These are phyloP conservation scores for Jaenimonas drosophilae DNA, from an alignment of 208 protist species.

Conservation along the genomic window DNA sequence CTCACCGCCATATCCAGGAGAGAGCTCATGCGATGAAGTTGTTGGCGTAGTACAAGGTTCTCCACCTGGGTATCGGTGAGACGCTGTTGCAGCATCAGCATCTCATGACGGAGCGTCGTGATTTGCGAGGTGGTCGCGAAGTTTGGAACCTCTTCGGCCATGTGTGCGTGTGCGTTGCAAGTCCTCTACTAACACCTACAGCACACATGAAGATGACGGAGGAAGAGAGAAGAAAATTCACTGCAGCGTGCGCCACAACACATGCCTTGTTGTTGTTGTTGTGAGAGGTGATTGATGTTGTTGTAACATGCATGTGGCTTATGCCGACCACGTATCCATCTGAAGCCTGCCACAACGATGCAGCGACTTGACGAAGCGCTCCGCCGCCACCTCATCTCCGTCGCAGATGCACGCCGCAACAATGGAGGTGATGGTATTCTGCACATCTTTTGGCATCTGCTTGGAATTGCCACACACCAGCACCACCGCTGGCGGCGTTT, in stretches of 20 bases:
- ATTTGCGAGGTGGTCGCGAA: too few relatives aligned
- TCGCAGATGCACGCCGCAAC: constrained; percentile 29
- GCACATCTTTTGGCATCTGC: constrained; percentile 77
- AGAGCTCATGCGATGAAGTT: constrained; percentile 69
- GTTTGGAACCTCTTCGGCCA: too few relatives aligned
- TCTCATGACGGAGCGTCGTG: constrained; percentile 57
- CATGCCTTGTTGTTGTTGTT: too few relatives aligned
- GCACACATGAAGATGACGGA: too few relatives aligned
- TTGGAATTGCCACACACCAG: constrained; percentile 85
- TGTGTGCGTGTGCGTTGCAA: too few relatives aligned
- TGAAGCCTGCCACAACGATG: constrained; percentile 48
- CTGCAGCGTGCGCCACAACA: too few relatives aligned
- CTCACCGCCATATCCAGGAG: constrained; percentile 82
- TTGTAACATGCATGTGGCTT: not conserved
- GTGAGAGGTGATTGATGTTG: constrained; percentile 4
- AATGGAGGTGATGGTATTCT: constrained; percentile 37
- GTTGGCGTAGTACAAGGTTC: constrained; percentile 66
- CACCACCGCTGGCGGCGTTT: constrained; percentile 12
- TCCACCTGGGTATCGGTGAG: constrained; percentile 63
- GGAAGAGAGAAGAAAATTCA: too few relatives aligned
- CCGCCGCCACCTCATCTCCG: constrained; percentile 23
- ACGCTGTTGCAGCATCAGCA: constrained; percentile 52
- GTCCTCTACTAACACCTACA: too few relatives aligned
- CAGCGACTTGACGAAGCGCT: constrained; percentile 23
- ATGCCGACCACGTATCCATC: constrained; percentile 85